Conservation (phyloP, 2,329 filamentous ascomycete species). For the Hymenoscyphus repandus region DNA sequence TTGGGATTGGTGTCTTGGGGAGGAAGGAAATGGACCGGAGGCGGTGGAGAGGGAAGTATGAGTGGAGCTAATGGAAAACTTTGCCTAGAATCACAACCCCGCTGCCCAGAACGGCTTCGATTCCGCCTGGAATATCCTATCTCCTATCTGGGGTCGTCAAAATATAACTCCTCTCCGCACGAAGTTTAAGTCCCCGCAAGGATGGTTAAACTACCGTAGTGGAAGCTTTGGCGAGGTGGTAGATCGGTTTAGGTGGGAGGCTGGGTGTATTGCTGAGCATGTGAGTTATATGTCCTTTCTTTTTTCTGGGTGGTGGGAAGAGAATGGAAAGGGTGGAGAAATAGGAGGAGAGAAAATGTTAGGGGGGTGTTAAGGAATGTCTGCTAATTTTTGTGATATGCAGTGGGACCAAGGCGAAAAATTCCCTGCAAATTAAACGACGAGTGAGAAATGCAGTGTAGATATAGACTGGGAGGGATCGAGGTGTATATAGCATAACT, state of each 20-base stretch:
- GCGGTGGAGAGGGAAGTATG: neutral
- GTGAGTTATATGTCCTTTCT: slow-evolving; percentile 3
- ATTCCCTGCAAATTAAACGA: slow-evolving; percentile 2
- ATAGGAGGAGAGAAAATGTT: no score
- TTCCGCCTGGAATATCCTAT: slow-evolving; percentile 10
- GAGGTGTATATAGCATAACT: no score
- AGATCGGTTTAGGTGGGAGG: slow-evolving; percentile 14
- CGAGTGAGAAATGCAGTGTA: no score
- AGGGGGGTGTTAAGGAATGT: no score
- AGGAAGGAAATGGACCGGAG: neutral
- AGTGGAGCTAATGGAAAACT: neutral
- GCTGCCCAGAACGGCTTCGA: slow-evolving; percentile 10
- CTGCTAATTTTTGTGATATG: no score
- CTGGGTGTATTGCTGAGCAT: slow-evolving; percentile 13
- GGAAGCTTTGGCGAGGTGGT: slow-evolving; percentile 6
- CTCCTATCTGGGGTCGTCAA: slow-evolving; percentile 6
- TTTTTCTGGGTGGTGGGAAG: no score
- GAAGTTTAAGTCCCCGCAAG: slow-evolving; percentile 6
- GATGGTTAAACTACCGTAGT: slow-evolving; percentile 10
- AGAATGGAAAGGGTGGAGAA: no score
- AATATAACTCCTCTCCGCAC: slow-evolving; percentile 1
- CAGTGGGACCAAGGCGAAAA: slow-evolving; percentile 14
- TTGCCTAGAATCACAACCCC: slow-evolving; percentile 11
- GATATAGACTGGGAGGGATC: no score
- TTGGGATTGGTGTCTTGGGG: neutral